Conservation (phyloP, 1,284 basidiomycete species). For the Paramarasmius palmivorus region DNA sequence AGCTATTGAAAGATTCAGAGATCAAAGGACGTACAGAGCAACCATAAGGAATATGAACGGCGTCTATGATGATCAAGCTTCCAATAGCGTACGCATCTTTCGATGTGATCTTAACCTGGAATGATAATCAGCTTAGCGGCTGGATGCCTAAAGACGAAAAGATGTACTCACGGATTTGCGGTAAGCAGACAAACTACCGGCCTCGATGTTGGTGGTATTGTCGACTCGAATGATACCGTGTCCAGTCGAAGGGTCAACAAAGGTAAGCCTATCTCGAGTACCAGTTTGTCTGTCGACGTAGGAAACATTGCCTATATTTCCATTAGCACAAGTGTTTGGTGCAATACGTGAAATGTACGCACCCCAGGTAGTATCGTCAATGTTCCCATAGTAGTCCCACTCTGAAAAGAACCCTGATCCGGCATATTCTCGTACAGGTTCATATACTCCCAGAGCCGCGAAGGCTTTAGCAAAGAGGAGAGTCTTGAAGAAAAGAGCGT, state of each 20-base stretch:
- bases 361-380: no score
- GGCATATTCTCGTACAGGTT: no score
- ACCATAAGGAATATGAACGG: constrained; percentile 59
- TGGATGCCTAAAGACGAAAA: background rate
- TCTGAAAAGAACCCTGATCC: no score
- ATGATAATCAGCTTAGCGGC: background rate
- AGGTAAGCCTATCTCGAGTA: constrained; percentile 37
- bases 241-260: constrained; percentile 40
- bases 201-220: constrained; percentile 35
- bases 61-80: no score
- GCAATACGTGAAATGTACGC: no score
- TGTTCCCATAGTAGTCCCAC: no score
- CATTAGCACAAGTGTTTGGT: constrained; percentile 2
- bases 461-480: no score
- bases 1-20: no score
- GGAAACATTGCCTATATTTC: constrained; percentile 30
- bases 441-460: no score
- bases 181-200: constrained; percentile 43
- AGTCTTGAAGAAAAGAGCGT: no score
- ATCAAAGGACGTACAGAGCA: constrained; percentile 50
- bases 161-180: constrained; percentile 42
- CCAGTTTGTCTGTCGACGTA: constrained; percentile 37
- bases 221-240: constrained; percentile 51
- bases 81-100: constrained; percentile 50
- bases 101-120: constrained; percentile 51